phyloP scores from a whole-genome alignment of 1,284 basidiomycete species.

The Trichosporon sp. region DNA sequence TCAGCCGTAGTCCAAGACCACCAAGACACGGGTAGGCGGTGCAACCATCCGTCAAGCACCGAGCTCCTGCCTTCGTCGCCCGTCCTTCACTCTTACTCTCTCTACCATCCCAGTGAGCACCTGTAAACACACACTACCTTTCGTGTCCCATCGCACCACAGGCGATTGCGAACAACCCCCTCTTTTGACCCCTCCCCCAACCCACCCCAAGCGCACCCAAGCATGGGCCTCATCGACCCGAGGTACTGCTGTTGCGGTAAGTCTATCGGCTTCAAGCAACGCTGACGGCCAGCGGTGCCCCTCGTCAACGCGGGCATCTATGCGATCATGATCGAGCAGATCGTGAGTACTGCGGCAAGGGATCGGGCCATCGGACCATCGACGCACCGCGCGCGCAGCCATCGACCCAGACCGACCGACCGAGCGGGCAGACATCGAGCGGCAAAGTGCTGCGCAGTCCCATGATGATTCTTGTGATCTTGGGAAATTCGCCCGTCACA shows the following conservation, averaged over 20 bases:
- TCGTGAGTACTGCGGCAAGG: slow-evolving; percentile 44
- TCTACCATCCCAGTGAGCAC: not conserved
- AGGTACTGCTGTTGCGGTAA: slow-evolving; percentile 47
- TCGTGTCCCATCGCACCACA: not conserved
- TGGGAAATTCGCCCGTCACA: not conserved
- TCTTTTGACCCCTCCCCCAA: not conserved
- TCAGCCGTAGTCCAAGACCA: not conserved
- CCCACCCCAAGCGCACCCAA: slow-evolving; percentile 3
- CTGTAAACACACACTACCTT: not conserved
- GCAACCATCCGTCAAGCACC: not conserved
- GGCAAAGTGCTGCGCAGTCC: not conserved
- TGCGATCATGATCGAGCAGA: slow-evolving; percentile 68
- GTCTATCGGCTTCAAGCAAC: slow-evolving; percentile 8
- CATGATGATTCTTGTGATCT: not conserved
- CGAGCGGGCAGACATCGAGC: not conserved
- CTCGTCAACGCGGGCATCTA: slow-evolving; percentile 83
- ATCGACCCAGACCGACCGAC: not conserved
- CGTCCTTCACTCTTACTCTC: not conserved
- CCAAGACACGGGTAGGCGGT: slow-evolving; percentile 2
- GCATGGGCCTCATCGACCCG: slow-evolving; percentile 34
- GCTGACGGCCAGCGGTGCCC: slow-evolving; percentile 60
- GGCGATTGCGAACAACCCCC: not conserved
- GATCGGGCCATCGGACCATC: not conserved
- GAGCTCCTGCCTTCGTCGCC: not conserved
- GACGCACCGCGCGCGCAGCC: not conserved